Base-by-base conservation (phyloP, 768 basidiomycete genomes). In the Lactifluus volemus region DNA sequence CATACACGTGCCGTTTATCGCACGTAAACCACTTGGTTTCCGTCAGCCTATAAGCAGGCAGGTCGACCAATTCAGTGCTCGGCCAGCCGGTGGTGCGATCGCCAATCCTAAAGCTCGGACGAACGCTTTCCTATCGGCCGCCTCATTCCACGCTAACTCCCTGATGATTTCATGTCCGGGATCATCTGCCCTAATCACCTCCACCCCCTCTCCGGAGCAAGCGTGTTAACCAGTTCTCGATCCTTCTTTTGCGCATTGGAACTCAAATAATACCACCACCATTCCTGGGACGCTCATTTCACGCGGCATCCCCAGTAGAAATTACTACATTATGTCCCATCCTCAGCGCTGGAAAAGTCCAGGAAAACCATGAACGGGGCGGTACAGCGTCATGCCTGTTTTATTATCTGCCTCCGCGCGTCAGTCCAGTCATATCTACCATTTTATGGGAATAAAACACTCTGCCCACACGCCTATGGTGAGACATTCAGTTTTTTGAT, bases 121-220 rank as follows among this genome's bases (percentile, higher is more conserved):
- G 21, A 45, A 48, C 30, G 25, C 38, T 11, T 47, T 38, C 32
- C 25, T 25, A 17, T 25, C 45, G 21, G 41, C 47, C 25, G 19
- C 50, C 42, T 61, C 44, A 30, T 30, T 56, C 49, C 51, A 49
- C 25, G 39, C 47, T 53, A 53, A 41, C 55, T 19, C 61, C 61
- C 30, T 44, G 25, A 63, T 58, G 52, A 58, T 39, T 53, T 63
- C 61, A 63, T 63, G 56, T 58, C 61, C 61, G 55, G 30, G 39
- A 10, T 53, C 55, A 51, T 53, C 44, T 57, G 12, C 19, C 11
- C 42, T 44, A 10, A 9, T 14, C 32, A 25, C n/a, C 15, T n/a
- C 41, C 48, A 10, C 8, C 42, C 42, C 29, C 19, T 49, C 44
- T 34, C 51, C 38, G 56, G 48, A 48, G 17, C 30, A 53, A 21